Conservation (phyloP, 1,139 yeast species). For the Hemisphaericaspora xylanilytica region DNA sequence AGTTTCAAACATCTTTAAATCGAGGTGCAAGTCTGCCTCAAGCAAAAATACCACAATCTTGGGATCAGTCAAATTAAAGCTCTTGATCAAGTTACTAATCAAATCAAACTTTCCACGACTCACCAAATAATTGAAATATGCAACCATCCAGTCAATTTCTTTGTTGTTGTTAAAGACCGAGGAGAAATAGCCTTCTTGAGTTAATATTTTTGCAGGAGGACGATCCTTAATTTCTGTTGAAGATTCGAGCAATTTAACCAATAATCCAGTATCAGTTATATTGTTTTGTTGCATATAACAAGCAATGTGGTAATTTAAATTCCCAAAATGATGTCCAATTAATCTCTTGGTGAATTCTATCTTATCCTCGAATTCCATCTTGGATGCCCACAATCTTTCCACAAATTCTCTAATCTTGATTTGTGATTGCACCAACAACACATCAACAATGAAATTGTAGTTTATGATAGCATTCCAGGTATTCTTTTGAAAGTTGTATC, state of each 20-base stretch:
- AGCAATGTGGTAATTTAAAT: conserved; percentile 26
- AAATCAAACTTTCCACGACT: conserved; percentile 10
- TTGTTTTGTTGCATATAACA: conserved; percentile 16
- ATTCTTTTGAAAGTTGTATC: conserved; percentile 27
- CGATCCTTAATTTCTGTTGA: conserved; percentile 3
- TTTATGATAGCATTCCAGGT: conserved; percentile 39
- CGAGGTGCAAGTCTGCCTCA: conserved; percentile 14
- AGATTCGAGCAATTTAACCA: conserved; percentile 14
- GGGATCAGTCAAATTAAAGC: conserved; percentile 7
- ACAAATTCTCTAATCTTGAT: conserved; percentile 25
- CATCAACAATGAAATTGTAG: conserved; percentile 25
- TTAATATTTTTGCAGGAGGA: conserved; percentile 5
- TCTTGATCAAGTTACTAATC: conserved; percentile 13
- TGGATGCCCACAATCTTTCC: conserved; percentile 24
- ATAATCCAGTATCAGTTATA: conserved; percentile 11
- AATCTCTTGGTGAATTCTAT: conserved; percentile 19
- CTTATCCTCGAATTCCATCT: conserved; percentile 16
- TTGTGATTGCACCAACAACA: conserved; percentile 17
- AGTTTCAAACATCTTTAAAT: conserved; percentile 8
- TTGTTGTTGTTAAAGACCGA: conserved; percentile 9
- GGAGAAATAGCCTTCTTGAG: conserved; percentile 10
- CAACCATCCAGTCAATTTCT: conserved; percentile 19
- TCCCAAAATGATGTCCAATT: conserved; percentile 27
- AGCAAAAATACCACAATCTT: conserved; percentile 5
- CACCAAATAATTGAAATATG: conserved; percentile 20